Evolutionary conservation across 2,329 filamentous ascomycete species (phyloP).

Genomic region (Paecilomyces niveus): DNA sequence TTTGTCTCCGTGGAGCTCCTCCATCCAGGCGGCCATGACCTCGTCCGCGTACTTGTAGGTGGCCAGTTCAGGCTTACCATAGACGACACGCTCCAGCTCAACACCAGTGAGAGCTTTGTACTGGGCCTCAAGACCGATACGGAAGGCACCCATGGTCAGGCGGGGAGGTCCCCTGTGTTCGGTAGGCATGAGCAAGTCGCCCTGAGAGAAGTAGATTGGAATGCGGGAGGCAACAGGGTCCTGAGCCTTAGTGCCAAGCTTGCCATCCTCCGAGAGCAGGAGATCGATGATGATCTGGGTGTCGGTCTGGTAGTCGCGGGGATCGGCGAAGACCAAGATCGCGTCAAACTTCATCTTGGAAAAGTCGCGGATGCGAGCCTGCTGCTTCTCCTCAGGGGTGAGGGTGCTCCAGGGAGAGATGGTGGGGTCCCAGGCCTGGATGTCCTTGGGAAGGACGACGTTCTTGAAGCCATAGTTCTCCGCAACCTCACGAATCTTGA

Average conservation of each 20-base stretch:
- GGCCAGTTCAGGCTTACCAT: constrained; percentile 66
- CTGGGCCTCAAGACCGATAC: constrained; percentile 65
- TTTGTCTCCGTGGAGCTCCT: constrained; percentile 66
- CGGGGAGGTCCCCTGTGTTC: constrained; percentile 57
- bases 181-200: constrained; percentile 58
- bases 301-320: constrained; percentile 66
- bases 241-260: constrained; percentile 57
- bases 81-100: constrained; percentile 68
- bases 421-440: constrained; percentile 61
- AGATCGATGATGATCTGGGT: constrained; percentile 72
- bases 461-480: constrained; percentile 69
- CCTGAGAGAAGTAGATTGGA: constrained; percentile 67
- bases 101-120: constrained; percentile 56
- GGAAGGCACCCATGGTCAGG: constrained; percentile 69
- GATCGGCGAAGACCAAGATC: constrained; percentile 69
- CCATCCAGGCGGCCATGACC: constrained; percentile 68
- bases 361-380: constrained; percentile 65
- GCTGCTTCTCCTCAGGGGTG: constrained; percentile 59
- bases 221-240: constrained; percentile 61
- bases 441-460: constrained; percentile 66
- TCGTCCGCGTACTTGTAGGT: constrained; percentile 77
- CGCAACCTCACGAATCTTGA: constrained; percentile 65
- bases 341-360: constrained; percentile 64
- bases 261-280: constrained; percentile 60
- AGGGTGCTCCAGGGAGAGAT: constrained; percentile 64